Percentiles rank a stretch among this genome's conserved stretches.
These are phyloP conservation scores for Ziziphus jujuba DNA, from an alignment of 306 rosid species.

Conservation along the genomic window DNA sequence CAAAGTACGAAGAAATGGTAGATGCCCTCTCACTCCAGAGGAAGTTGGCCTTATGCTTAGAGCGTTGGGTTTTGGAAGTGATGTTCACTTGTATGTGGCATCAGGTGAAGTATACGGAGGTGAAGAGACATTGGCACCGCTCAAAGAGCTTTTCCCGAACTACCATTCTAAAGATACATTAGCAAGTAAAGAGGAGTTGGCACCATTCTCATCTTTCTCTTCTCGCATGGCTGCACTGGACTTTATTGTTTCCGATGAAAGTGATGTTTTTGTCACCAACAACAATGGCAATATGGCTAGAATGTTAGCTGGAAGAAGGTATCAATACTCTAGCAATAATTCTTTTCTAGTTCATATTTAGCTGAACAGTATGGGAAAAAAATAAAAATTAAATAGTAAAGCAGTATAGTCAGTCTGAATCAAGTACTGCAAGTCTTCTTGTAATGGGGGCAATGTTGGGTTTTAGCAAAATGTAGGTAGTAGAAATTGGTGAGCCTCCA, in stretches of 20 bases:
- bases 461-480: background rate
- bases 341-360: background rate
- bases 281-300: slow-evolving; percentile 99
- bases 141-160: slow-evolving; percentile 77
- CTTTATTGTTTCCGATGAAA: slow-evolving; percentile 70
- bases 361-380: background rate
- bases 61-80: slow-evolving; percentile 73
- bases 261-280: slow-evolving; percentile 81
- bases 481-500: background rate
- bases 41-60: slow-evolving; percentile 96
- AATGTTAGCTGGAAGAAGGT: slow-evolving; percentile 94
- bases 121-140: slow-evolving; percentile 71
- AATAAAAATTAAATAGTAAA: background rate
- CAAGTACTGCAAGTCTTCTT: background rate
- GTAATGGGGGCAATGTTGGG: no score
- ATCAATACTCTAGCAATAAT: background rate
- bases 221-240: slow-evolving; percentile 98
- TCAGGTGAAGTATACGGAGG: slow-evolving; percentile 92
- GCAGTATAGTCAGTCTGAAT: background rate
- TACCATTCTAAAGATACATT: slow-evolving; percentile 76
- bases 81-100: slow-evolving; percentile 81
- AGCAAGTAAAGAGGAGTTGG: slow-evolving; percentile 64
- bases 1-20: slow-evolving; percentile 73
- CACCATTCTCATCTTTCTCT: slow-evolving; percentile 69
- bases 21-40: slow-evolving; percentile 94